Evolutionary conservation across 2,329 filamentous ascomycete species (phyloP).

Genomic region (Cyphellophora europaea): DNA sequence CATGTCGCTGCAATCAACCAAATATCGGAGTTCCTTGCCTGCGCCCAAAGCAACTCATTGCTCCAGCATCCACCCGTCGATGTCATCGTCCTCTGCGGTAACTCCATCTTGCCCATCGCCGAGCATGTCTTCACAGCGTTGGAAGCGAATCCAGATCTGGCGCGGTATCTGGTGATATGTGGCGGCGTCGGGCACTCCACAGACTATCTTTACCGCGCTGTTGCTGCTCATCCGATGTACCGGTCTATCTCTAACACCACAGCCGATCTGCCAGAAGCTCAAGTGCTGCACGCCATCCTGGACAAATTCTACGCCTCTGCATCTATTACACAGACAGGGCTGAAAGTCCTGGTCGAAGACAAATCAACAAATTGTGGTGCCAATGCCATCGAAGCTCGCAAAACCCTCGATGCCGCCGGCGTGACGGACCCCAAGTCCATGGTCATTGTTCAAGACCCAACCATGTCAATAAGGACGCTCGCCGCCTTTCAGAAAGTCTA

Average conservation of each 20-base stretch:
- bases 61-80: conserved; percentile 20
- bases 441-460: conserved; percentile 36
- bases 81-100: conserved; percentile 32
- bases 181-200: conserved; percentile 40
- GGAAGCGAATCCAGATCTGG: conserved; percentile 20
- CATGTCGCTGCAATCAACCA: conserved; percentile 22
- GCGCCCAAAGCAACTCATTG: conserved; percentile 19
- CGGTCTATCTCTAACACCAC: conserved; percentile 20
- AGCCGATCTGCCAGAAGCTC: conserved; percentile 29
- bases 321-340: conserved; percentile 3
- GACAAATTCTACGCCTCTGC: conserved; percentile 15
- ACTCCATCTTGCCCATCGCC: conserved; percentile 27
- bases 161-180: conserved; percentile 29
- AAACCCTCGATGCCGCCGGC: conserved; percentile 24
- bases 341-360: conserved; percentile 31
- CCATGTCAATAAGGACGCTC: conserved; percentile 34
- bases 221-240: conserved; percentile 24
- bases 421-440: conserved; percentile 19
- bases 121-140: conserved; percentile 26
- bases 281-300: conserved; percentile 28
- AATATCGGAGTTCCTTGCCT: conserved; percentile 22
- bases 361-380: conserved; percentile 38
- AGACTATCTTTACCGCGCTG: conserved; percentile 30
- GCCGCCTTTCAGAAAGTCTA: conserved; percentile 33
- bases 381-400: conserved; percentile 30